Evolutionary conservation across 2,329 filamentous ascomycete species (phyloP), one percentile per base, ranked within the genome.

Genomic region (Neopestalotiopsis rosae): DNA sequence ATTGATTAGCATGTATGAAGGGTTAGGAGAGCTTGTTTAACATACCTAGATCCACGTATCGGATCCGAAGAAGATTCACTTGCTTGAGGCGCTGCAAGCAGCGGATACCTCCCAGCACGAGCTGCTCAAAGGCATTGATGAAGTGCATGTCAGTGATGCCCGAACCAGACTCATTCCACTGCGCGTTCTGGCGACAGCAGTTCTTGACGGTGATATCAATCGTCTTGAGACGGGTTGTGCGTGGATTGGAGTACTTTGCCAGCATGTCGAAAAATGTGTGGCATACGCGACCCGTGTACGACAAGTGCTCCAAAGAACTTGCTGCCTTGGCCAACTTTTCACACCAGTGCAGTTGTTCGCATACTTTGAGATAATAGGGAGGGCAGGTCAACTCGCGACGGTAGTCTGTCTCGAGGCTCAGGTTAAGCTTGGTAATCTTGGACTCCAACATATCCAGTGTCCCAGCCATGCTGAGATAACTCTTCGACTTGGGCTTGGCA

Each of bases 201-300:
- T 93, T 93, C 80, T 93, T 93, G 67, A 94, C 90, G 0, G 91
- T 90, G 59, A 94, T 79, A 73, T 94, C 91, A 28, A 94, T 84
- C 1, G 89, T 90, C 78, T 89, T 89, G 59, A 94, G 85, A 17
- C 81, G 81, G 7, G 85, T 83, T 17, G 83, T 80, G 58, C 85
- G 79, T 56, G 85, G 79, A 70, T 87, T 83, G 40, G 85, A 84
- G 38, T 83, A 80, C 59, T 81, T 80, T n/a, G 85, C 82, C 5
- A 89, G 85, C 42, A 85, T 78, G 61, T 89, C 87, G 74, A 94
- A 94, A 70, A 94, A 89, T n/a, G 83, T 82, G 68, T 89, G 87
- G 75, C 92, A 94, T 28, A 94, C 83, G 68, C 92, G 89, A 3
- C 92, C 92, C 0, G 91, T 94, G 75, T 92, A 94, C 0, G 89